Evolutionary conservation across 352 stramenopile species (phyloP).

Genomic region (Pythium folliculosum): DNA sequence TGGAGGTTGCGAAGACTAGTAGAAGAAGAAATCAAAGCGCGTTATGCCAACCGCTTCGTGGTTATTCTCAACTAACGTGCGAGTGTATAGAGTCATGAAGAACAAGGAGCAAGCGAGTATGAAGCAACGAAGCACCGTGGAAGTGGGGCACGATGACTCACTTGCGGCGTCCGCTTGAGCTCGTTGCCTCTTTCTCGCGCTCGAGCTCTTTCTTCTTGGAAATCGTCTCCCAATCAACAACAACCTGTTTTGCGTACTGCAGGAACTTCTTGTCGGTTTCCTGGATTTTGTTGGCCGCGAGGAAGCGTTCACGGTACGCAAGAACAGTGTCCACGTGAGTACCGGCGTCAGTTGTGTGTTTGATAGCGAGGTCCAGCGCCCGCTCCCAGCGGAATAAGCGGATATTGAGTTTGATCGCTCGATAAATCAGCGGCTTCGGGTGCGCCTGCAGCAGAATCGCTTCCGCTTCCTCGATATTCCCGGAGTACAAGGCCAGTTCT

Average conservation of each 20-base stretch:
- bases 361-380: constrained; percentile 88
- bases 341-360: constrained; percentile 82
- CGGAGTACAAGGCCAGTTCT: constrained; percentile 85
- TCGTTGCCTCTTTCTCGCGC: constrained; percentile 73
- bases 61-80: constrained; percentile 5
- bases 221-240: constrained; percentile 88
- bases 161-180: constrained; percentile 51
- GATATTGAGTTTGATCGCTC: constrained; percentile 94
- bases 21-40: constrained; percentile 34
- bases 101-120: not conserved
- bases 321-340: constrained; percentile 91
- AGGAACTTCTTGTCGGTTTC: constrained; percentile 90
- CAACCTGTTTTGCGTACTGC: constrained; percentile 85
- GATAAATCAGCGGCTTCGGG: constrained; percentile 87
- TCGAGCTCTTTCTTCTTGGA: constrained; percentile 90
- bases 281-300: constrained; percentile 84
- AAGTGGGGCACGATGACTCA: constrained; percentile 22
- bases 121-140: not conserved
- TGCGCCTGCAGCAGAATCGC: constrained; percentile 90
- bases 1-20: constrained; percentile 15
- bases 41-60: constrained; percentile 1
- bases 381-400: constrained; percentile 88
- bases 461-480: constrained; percentile 91
- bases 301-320: constrained; percentile 85
- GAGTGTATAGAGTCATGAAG: constrained; percentile 2